Conservation (phyloP, 352 stramenopile genomes). For the Globisporangium nunn region DNA sequence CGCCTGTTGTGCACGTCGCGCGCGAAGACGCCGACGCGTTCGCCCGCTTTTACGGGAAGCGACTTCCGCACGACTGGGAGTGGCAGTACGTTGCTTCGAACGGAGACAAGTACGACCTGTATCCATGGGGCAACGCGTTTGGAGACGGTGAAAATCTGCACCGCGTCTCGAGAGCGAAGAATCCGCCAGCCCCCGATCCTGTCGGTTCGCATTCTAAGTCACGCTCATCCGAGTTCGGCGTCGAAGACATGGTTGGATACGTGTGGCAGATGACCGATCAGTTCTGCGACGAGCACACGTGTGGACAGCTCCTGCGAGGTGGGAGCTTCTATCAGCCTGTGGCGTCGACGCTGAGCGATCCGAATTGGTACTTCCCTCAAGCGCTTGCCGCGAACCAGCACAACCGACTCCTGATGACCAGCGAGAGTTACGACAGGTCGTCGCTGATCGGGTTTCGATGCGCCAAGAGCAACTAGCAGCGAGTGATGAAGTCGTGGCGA, state of each 20-base stretch:
- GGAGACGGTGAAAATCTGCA: constrained; percentile 15
- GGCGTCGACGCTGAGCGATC: constrained; percentile 56
- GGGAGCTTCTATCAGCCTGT: constrained; percentile 70
- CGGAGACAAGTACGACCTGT: constrained; percentile 41
- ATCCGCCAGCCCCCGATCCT: constrained; percentile 23
- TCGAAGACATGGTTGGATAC: constrained; percentile 75
- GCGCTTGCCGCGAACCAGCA: constrained; percentile 52
- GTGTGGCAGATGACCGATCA: constrained; percentile 86
- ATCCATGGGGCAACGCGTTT: constrained; percentile 50
- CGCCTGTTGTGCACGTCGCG: constrained; percentile 69
- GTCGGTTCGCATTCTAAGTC: constrained; percentile 49
- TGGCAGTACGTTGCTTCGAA: constrained; percentile 85
- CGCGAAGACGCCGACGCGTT: constrained; percentile 68
- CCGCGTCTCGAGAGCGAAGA: constrained; percentile 29
- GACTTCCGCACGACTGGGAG: constrained; percentile 78
- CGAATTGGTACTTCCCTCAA: constrained; percentile 86
- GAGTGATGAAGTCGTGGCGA: not conserved
- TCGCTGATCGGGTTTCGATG: constrained; percentile 74
- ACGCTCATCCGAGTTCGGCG: constrained; percentile 33
- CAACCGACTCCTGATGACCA: constrained; percentile 71
- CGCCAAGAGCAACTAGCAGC: constrained; percentile 22
- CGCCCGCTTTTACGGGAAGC: constrained; percentile 60
- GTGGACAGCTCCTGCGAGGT: constrained; percentile 65
- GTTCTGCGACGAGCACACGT: constrained; percentile 79
- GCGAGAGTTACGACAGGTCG: constrained; percentile 67